Percentiles rank a stretch among this genome's conserved stretches.
Evolutionary conservation across 495 filamentous ascomycete species (phyloP).

Genomic region (Aspergillus incahuasiensis): DNA sequence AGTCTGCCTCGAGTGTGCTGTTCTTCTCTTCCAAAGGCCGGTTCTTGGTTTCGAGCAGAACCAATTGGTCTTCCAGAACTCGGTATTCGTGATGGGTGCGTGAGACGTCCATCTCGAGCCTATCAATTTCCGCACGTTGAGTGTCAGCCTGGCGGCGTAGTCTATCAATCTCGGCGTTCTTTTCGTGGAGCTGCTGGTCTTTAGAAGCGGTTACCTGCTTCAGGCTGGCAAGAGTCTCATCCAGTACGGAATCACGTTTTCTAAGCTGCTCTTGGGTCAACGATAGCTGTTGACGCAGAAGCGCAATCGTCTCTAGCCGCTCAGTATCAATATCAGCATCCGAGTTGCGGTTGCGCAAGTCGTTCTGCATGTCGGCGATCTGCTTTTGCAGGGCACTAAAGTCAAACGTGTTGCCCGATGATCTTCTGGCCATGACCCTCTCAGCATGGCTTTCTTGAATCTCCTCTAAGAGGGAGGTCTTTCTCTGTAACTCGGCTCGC

Average conservation of each 20-base stretch:
- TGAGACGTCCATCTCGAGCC: constrained; percentile 34
- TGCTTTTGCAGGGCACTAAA: constrained; percentile 29
- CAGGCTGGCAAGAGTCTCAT: constrained; percentile 35
- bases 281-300: constrained; percentile 38
- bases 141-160: constrained; percentile 40
- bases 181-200: constrained; percentile 36
- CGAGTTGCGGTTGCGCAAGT: constrained; percentile 26
- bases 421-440: constrained; percentile 27
- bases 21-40: constrained; percentile 42
- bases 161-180: constrained; percentile 35
- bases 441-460: constrained; percentile 23
- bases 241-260: constrained; percentile 34
- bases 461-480: constrained; percentile 30
- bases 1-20: constrained; percentile 38
- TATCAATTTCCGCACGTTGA: constrained; percentile 31
- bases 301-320: constrained; percentile 33
- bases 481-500: constrained; percentile 35
- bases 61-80: constrained; percentile 34
- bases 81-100: constrained; percentile 31
- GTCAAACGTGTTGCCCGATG: constrained; percentile 19
- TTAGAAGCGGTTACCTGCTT: constrained; percentile 32
- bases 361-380: constrained; percentile 33
- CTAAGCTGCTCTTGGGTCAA: constrained; percentile 35
- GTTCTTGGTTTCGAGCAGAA: constrained; percentile 34
- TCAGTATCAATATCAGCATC: constrained; percentile 26